Evolutionary conservation across 2,329 filamentous ascomycete genomes (phyloP), one percentile per base, ranked within the genome.

Genomic region (Coleophoma cylindrospora): DNA sequence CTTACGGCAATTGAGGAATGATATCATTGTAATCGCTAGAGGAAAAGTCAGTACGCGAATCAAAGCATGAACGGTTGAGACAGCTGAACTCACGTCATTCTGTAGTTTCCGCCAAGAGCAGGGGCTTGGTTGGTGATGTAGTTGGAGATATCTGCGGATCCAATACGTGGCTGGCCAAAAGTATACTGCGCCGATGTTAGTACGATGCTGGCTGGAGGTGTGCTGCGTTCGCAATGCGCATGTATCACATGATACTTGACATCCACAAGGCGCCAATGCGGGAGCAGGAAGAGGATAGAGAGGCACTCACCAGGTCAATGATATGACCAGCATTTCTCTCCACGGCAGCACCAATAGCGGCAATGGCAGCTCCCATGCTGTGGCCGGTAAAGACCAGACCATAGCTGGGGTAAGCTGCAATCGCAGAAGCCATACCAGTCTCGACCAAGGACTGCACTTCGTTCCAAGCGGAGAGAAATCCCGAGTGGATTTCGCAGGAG

Each of bases 1-100:
- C 27, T 27, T 27, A 27, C 27, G 86, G 86, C 36, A 91, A 72
- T 40, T 81, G 77, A 0, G 87, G 83, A 2, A 90, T 79, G 1
- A 84, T 81, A 64, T 91, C 87, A 57, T 77, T 70, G 40, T 67
- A 68, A 67, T 90, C 85, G 1, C 36, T 38, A 7, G 7, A 17
- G 11, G 7, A 17, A 17, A 10, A n/a, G 36, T 38, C 15, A 38
- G 36, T n/a, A 38, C 15, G 7, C 14, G 6, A 13, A 38, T 5
- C 7, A 14, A 13, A 3, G 2, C 11, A n/a, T 38, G 17, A 17
- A 7, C 14, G 6, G 4, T n/a, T 12, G 34, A n/a, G 17, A 13
- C 14, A 10, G 17, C 4, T 14, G 36, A 10, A 41, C 38, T 17
- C 17, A 41, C 38, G 86, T 89, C 47, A 88, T 71, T 54, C 86